Percentiles rank a stretch among this genome's conserved stretches.
Evolutionary conservation across 179 eudicot species (phyloP).

Genomic region (Drosera spatulata): DNA sequence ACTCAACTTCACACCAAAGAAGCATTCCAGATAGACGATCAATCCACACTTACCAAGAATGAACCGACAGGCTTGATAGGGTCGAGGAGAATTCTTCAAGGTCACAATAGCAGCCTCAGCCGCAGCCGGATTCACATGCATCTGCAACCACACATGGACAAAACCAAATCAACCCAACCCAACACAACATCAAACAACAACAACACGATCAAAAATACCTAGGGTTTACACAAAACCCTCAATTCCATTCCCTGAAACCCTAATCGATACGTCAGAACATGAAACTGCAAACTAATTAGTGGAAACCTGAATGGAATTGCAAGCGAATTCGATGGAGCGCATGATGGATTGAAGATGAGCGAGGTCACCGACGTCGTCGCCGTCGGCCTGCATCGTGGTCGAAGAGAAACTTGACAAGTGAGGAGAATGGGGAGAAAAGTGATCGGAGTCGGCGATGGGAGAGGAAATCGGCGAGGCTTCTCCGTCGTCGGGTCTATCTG

Average conservation of each 20-base stretch:
- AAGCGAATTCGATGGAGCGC: slow-evolving; percentile 74
- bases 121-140: slow-evolving; percentile 77
- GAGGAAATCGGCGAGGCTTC: no score
- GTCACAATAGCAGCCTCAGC: slow-evolving; percentile 90
- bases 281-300: background rate
- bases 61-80: slow-evolving; percentile 84
- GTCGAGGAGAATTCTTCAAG: slow-evolving; percentile 69
- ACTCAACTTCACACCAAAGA: no score
- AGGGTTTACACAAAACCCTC: no score
- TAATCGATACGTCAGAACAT: background rate
- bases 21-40: no score
- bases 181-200: no score
- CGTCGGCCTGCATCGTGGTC: no score
- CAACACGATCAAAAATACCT: no score
- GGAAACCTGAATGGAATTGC: slow-evolving; percentile 76
- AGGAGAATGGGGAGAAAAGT: no score
- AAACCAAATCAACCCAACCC: no score
- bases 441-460: no score
- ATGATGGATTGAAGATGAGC: slow-evolving; percentile 73
- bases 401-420: no score
- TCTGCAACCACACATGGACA: slow-evolving; percentile 27
- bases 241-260: background rate
- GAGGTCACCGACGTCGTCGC: slow-evolving; percentile 21
- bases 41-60: slow-evolving; percentile 64
- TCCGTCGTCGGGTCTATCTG: no score